Conservation (phyloP, 2,329 filamentous ascomycete genomes). For the Hansfordia pulvinata region DNA sequence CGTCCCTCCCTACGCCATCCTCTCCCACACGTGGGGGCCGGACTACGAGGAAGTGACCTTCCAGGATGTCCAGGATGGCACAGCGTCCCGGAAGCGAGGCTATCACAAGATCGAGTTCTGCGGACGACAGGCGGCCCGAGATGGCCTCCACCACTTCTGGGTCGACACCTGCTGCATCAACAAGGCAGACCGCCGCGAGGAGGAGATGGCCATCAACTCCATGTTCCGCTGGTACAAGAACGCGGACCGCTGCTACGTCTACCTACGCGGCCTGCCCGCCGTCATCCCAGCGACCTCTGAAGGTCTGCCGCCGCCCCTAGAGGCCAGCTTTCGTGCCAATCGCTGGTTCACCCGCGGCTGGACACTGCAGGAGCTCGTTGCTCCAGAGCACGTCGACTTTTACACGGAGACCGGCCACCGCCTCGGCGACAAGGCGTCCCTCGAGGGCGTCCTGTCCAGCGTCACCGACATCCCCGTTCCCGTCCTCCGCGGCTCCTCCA, state of each 20-base stretch:
- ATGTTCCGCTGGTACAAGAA: slow-evolving; percentile 1
- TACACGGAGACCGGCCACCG: background rate
- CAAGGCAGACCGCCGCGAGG: too few species aligned
- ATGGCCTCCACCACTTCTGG: slow-evolving; percentile 1
- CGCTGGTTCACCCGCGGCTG: background rate
- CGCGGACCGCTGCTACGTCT: background rate
- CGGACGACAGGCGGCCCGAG: background rate
- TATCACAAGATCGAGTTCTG: slow-evolving; percentile 1
- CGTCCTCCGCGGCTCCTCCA: background rate
- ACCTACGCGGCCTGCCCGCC: background rate
- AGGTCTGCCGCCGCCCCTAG: background rate
- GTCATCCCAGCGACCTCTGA: too few species aligned
- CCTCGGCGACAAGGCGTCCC: background rate
- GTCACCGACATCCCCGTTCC: background rate
- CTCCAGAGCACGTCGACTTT: background rate
- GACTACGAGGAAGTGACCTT: background rate
- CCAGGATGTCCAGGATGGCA: background rate
- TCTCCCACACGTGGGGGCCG: background rate
- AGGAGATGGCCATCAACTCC: slow-evolving; percentile 1
- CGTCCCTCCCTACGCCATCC: background rate
- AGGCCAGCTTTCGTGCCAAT: background rate
- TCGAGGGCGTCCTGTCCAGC: background rate
- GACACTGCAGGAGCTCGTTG: slow-evolving; percentile 1
- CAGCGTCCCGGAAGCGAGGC: background rate
- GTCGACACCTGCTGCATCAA: slow-evolving; percentile 2